Percentiles rank a stretch among this genome's conserved stretches.
Evolutionary conservation across 257 asterid genomes (phyloP).

Genomic region (Jasminum sambac): DNA sequence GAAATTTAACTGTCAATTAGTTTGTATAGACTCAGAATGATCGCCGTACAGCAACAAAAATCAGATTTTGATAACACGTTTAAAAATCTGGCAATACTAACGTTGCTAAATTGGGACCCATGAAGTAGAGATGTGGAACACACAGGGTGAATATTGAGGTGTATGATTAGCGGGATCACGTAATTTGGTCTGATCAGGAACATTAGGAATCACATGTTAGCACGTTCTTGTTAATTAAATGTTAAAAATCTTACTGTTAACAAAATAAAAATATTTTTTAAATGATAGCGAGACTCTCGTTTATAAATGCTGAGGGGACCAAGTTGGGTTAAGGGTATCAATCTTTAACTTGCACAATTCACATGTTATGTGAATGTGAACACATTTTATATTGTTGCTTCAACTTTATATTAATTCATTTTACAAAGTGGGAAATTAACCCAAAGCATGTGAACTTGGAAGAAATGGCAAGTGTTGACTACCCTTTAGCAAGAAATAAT

Average conservation of each 20-base stretch:
- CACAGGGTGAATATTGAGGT: not conserved
- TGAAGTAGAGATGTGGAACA: constrained; percentile 2
- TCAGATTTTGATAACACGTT: constrained; percentile 14
- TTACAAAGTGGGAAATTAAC: not conserved
- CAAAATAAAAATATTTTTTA: not conserved
- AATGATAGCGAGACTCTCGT: not conserved
- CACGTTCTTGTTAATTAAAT: constrained; percentile 22
- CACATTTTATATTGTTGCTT: not conserved
- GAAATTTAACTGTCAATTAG: too few relatives aligned
- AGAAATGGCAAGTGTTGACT: not conserved
- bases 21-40: too few relatives aligned
- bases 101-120: not conserved
- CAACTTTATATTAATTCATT: not conserved
- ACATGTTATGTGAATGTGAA: not conserved
- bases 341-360: not conserved
- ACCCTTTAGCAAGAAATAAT: not conserved
- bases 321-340: not conserved
- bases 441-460: not conserved
- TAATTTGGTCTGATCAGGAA: constrained; percentile 21
- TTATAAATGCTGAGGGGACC: not conserved
- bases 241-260: not conserved
- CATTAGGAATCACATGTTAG: constrained; percentile 14
- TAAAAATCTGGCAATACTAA: constrained; percentile 16
- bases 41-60: not conserved
- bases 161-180: constrained; percentile 19